These are phyloP conservation scores for Chara braunii DNA, from an alignment of 139 green algal genomes.

Conservation along the genomic window DNA sequence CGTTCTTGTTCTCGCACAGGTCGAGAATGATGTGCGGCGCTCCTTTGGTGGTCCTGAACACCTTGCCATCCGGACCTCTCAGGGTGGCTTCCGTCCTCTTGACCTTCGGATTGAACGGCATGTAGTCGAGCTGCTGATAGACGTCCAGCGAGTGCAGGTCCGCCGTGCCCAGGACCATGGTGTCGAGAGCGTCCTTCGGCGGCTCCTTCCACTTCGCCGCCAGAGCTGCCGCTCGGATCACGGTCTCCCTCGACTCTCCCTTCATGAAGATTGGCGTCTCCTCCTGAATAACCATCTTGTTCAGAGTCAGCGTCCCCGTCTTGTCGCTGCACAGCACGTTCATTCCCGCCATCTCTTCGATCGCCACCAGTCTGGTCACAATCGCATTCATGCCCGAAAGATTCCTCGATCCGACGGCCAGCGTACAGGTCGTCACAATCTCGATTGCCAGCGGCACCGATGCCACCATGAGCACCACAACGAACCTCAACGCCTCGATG, in stretches of 20 bases:
- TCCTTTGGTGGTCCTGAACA: constrained; percentile 59
- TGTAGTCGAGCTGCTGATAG: constrained; percentile 71
- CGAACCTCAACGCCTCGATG: constrained; percentile 58
- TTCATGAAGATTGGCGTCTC: constrained; percentile 47
- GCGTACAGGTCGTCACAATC: constrained; percentile 68
- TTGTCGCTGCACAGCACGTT: constrained; percentile 80
- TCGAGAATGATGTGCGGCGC: constrained; percentile 58
- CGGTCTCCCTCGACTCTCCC: constrained; percentile 35
- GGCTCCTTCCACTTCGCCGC: constrained; percentile 82
- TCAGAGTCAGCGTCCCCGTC: constrained; percentile 79
- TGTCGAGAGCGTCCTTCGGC: constrained; percentile 70
- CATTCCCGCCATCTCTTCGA: constrained; percentile 86
- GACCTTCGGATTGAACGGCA: constrained; percentile 76
- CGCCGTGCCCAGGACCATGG: constrained; percentile 66
- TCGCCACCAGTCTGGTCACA: constrained; percentile 73
- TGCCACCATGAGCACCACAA: constrained; percentile 67
- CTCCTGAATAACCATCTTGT: constrained; percentile 79
- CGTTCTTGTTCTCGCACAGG: constrained; percentile 41
- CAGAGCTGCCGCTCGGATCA: constrained; percentile 56
- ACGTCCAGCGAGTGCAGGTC: too few relatives aligned
- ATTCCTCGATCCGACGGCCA: constrained; percentile 64
- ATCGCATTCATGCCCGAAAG: constrained; percentile 78
- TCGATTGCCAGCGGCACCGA: constrained; percentile 65
- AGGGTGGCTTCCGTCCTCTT: constrained; percentile 75
- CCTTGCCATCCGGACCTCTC: constrained; percentile 20